These are phyloP conservation scores for Aspergillus sp. DNA, from an alignment of 2,329 filamentous ascomycete genomes.

Conservation along the genomic window DNA sequence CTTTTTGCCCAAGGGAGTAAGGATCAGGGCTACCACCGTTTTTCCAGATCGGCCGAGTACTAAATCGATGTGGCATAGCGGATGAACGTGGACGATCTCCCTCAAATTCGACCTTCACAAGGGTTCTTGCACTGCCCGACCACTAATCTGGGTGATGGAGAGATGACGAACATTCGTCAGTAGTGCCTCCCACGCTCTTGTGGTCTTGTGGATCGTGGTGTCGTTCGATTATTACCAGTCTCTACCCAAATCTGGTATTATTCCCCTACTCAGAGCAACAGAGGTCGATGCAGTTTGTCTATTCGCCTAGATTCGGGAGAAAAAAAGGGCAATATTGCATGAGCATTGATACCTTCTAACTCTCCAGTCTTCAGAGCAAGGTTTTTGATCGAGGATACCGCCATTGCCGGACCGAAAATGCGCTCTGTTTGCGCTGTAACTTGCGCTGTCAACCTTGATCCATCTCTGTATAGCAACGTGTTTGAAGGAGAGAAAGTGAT, in stretches of 20 bases:
- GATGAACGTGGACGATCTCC: constrained; percentile 29
- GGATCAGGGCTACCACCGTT: constrained; percentile 19
- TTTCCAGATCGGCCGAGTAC: constrained; percentile 20
- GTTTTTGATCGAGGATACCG: background rate
- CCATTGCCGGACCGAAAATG: background rate
- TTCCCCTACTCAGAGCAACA: background rate
- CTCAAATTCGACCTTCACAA: constrained; percentile 3
- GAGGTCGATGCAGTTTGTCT: background rate
- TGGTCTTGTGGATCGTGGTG: background rate
- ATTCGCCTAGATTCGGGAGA: constrained; percentile 1
- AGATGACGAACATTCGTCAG: constrained; percentile 2
- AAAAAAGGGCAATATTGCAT: constrained; percentile 20
- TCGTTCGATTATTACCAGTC: background rate
- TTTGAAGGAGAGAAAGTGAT: background rate
- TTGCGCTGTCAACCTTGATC: background rate
- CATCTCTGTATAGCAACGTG: background rate
- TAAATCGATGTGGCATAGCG: constrained; percentile 25
- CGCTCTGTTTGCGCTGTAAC: background rate
- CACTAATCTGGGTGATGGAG: background rate
- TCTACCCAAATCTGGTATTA: background rate
- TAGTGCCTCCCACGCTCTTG: constrained; percentile 5
- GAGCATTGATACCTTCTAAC: background rate
- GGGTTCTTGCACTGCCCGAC: constrained; percentile 23
- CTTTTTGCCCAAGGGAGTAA: constrained; percentile 4
- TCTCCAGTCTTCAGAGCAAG: background rate